A percentile compares a stretch with the other conserved stretches of the same genome.
Evolutionary conservation across 106 monocot species (phyloP).

Genomic region (Xerophyta viscosa): DNA sequence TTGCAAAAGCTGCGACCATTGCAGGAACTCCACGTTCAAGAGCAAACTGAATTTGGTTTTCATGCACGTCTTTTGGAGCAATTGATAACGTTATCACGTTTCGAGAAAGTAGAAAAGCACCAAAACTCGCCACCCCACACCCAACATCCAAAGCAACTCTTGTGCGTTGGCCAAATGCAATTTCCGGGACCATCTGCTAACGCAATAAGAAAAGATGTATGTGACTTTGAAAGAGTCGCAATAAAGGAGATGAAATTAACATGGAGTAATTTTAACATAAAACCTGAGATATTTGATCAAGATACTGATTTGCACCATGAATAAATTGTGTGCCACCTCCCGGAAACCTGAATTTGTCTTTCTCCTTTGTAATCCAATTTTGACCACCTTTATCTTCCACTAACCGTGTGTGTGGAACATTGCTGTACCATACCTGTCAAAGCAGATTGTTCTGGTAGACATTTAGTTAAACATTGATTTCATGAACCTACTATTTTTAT

Average conservation of each 20-base stretch:
- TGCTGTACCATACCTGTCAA: conserved; percentile 77
- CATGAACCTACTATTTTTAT: neutral
- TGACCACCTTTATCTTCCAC: conserved; percentile 91
- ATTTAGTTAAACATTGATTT: neutral
- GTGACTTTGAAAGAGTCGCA: neutral
- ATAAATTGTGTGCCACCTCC: conserved; percentile 92
- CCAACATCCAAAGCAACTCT: conserved; percentile 80
- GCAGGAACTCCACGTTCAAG: conserved; percentile 94
- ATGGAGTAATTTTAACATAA: neutral
- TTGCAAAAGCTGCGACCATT: conserved; percentile 90
- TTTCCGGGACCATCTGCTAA: conserved; percentile 83
- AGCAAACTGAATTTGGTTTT: conserved; percentile 96
- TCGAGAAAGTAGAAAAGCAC: conserved; percentile 68
- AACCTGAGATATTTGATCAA: conserved; percentile 78
- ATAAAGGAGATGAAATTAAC: neutral
- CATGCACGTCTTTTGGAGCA: conserved; percentile 92
- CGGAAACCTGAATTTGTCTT: conserved; percentile 86
- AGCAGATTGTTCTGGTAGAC: neutral
- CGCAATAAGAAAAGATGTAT: too few relatives aligned
- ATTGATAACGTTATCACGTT: conserved; percentile 79
- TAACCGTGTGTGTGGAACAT: conserved; percentile 76
- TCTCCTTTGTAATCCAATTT: conserved; percentile 72
- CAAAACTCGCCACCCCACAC: conserved; percentile 95
- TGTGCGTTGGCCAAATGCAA: conserved; percentile 68
- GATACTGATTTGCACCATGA: conserved; percentile 75